Percentiles rank a stretch among this genome's conserved stretches.
Evolutionary conservation across 495 filamentous ascomycete genomes (phyloP).

Genomic region (Annulohypoxylon nitens): DNA sequence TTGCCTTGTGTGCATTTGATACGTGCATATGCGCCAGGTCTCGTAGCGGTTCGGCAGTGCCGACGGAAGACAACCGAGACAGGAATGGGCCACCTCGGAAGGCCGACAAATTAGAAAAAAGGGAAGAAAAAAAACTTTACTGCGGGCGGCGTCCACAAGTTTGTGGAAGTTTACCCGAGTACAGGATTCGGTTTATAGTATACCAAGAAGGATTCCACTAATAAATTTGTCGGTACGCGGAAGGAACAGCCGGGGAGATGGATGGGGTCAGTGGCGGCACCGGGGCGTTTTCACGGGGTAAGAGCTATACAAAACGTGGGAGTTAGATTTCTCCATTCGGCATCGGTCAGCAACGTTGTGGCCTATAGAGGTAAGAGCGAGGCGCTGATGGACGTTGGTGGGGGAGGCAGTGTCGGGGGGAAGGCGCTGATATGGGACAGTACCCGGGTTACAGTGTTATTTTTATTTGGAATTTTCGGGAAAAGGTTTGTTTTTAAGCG

Average conservation of each 20-base stretch:
- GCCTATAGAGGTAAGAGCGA: neutral
- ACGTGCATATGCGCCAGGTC: neutral
- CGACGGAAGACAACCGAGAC: conserved; percentile 1
- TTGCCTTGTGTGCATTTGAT: neutral
- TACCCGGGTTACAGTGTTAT: neutral
- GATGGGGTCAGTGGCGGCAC: conserved; percentile 3
- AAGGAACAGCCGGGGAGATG: conserved; percentile 2
- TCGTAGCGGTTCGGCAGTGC: neutral
- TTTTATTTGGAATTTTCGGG: neutral
- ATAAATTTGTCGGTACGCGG: neutral
- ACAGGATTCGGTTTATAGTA: neutral
- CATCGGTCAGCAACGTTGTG: neutral
- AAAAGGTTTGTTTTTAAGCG: neutral
- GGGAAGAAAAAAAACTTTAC: neutral
- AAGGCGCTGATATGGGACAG: too few relatives aligned
- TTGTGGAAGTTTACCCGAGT: neutral
- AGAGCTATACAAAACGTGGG: neutral
- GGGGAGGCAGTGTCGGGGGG: conserved; percentile 11
- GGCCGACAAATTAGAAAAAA: neutral
- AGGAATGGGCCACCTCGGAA: neutral
- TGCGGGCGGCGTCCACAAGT: neutral
- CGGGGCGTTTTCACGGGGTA: neutral
- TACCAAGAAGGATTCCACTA: neutral
- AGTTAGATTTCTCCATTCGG: neutral
- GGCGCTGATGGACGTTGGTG: conserved; percentile 3